Base-by-base conservation (phyloP, 768 basidiomycete species). In the Xerocomellus intermedius region DNA sequence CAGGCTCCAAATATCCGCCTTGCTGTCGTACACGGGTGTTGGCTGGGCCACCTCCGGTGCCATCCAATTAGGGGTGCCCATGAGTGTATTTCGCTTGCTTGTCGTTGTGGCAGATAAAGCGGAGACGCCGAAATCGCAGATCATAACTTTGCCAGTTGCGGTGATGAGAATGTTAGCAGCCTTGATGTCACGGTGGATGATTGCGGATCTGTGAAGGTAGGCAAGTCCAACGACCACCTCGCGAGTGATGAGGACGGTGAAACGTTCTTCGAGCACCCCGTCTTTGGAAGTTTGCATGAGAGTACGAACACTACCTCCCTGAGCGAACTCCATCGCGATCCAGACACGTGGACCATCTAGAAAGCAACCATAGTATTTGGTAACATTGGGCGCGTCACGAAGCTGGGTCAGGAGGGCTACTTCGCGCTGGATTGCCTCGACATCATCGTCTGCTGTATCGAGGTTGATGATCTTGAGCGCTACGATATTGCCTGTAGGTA, bases 61-160 rank as follows among this genome's bases (percentile, higher is more conserved):
- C 97, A 99, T 99, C 96, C 96, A 98, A 69, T 97, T 93, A 0
- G 95, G 96, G 2, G 97, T 98, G 2, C 97, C 97, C 57, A 95
- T 93, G 65, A 98, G 83, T 0, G 97, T 99, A 49, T 95, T 94
- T 22, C 97, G 85, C 71, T 98, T 98, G 70, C 92, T 93, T 12
- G 87, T 85, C 3, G 85, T 79, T 16, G 85, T 91, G 24, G 85
- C 82, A 50, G 98, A 82, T 36, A 97, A 82, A 3, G 95, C 97
- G 5, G 96, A 97, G 44, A 99, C 97, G 28, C 97, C 97, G 70
- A 99, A 99, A 74, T 99, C 97, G 69, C 94, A 96, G 26, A 99
- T 88, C 77, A 97, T 86, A 64, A 98, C 91, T 65, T 93, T 92
- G 14, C 94, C 91, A 0, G 86, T 79, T 8, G 87, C 82, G 0